phyloP scores from a whole-genome alignment of 2,329 filamentous ascomycete genomes.

The Sporothrix pseudoabietina region DNA sequence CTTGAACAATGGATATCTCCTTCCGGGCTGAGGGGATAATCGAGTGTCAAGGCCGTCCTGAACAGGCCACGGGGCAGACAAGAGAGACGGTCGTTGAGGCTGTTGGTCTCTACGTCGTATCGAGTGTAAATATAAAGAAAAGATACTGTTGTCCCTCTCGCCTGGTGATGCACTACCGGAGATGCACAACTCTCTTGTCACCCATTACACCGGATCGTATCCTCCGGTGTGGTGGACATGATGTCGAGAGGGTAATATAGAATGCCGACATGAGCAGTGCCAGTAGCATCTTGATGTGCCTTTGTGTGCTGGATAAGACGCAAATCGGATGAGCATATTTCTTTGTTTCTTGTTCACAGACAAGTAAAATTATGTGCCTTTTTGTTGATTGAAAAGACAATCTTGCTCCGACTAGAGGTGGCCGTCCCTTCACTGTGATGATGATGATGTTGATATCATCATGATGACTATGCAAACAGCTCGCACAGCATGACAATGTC shows the following conservation, averaged over 20 bases:
- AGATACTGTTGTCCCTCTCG: not conserved
- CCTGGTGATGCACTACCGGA: not conserved
- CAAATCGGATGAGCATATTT: not conserved
- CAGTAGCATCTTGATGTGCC: not conserved
- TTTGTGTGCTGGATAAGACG: not conserved
- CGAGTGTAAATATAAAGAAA: too few species aligned
- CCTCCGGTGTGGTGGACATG: not conserved
- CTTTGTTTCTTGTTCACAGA: not conserved
- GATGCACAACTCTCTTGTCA: not conserved
- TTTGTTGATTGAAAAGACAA: too few species aligned
- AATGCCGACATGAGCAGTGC: not conserved
- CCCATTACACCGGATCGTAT: not conserved
- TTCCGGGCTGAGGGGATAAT: not conserved
- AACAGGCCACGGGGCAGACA: not conserved
- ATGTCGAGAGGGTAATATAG: not conserved
- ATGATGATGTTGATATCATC: not conserved
- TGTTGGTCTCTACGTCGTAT: conserved; percentile 2
- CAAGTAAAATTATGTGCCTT: too few species aligned
- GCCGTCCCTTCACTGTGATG: not conserved
- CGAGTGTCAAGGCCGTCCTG: not conserved
- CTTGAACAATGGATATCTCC: not conserved
- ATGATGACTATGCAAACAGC: not conserved
- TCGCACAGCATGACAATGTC: not conserved
- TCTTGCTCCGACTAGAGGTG: too few species aligned
- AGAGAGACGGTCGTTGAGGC: not conserved